These are phyloP conservation scores for Solanum commersonii DNA, from an alignment of 257 asterid species.

Conservation along the genomic window DNA sequence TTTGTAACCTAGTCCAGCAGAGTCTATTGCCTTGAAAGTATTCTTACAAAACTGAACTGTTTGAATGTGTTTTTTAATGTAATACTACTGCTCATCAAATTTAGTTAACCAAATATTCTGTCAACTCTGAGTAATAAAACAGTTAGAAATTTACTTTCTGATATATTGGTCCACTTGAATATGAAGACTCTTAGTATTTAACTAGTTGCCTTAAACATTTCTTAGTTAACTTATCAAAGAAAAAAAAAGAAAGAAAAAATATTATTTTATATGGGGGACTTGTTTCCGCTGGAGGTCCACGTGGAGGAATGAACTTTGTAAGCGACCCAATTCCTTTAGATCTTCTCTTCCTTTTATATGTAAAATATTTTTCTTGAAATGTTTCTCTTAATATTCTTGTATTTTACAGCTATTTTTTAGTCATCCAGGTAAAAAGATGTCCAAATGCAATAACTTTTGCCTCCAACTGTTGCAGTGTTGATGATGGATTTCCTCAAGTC, in stretches of 20 bases:
- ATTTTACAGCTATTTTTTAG: background rate
- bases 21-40: background rate
- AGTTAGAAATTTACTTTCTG: background rate
- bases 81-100: background rate
- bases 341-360: background rate
- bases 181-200: background rate
- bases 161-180: background rate
- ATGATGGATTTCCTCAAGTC: constrained; percentile 85
- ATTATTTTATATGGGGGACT: background rate
- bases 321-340: background rate
- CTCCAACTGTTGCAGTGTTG: constrained; percentile 56
- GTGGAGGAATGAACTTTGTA: background rate
- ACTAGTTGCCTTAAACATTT: background rate
- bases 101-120: background rate
- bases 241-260: background rate
- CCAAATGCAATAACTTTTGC: background rate
- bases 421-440: background rate
- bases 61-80: background rate
- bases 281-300: background rate
- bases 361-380: background rate
- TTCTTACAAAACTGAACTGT: background rate
- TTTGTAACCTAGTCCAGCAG: background rate
- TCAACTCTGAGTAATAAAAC: background rate
- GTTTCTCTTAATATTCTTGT: background rate
- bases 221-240: background rate